Evolutionary conservation across 2,329 filamentous ascomycete species (phyloP).

Genomic region (Nigrospora oryzae): DNA sequence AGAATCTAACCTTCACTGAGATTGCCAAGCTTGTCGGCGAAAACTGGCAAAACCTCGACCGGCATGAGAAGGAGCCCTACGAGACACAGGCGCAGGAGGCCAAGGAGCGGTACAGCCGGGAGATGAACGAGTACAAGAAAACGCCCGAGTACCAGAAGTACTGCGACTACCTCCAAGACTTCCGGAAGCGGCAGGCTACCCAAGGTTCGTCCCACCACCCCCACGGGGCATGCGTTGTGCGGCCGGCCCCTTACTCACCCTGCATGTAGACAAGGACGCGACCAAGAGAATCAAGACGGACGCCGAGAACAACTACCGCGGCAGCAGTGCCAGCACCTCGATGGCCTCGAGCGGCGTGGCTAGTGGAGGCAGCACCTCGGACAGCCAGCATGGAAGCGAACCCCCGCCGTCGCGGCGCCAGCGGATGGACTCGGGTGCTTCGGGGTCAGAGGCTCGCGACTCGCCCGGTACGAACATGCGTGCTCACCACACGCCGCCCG

Average conservation of each 20-base stretch:
- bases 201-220: slow-evolving; percentile 20
- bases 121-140: slow-evolving; percentile 69
- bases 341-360: slow-evolving; percentile 27
- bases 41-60: slow-evolving; percentile 66
- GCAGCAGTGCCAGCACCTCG: slow-evolving; percentile 32
- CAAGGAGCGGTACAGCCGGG: slow-evolving; percentile 70
- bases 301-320: slow-evolving; percentile 19
- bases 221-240: background rate
- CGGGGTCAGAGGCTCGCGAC: slow-evolving; percentile 34
- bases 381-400: slow-evolving; percentile 39
- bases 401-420: slow-evolving; percentile 36
- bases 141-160: slow-evolving; percentile 63
- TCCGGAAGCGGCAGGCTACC: slow-evolving; percentile 63
- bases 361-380: slow-evolving; percentile 35
- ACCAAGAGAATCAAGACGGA: slow-evolving; percentile 43
- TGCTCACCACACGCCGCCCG: slow-evolving; percentile 18
- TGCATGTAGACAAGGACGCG: slow-evolving; percentile 32
- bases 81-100: slow-evolving; percentile 64
- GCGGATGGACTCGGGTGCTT: slow-evolving; percentile 38
- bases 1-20: slow-evolving; percentile 72
- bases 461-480: slow-evolving; percentile 20
- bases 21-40: slow-evolving; percentile 78
- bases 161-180: slow-evolving; percentile 64
- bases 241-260: slow-evolving; percentile 5
- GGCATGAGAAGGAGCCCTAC: slow-evolving; percentile 60